A percentile compares a stretch with the other conserved stretches of the same genome.
Evolutionary conservation across 352 stramenopile genomes (phyloP).

Genomic region (Pythium brachiatum): DNA sequence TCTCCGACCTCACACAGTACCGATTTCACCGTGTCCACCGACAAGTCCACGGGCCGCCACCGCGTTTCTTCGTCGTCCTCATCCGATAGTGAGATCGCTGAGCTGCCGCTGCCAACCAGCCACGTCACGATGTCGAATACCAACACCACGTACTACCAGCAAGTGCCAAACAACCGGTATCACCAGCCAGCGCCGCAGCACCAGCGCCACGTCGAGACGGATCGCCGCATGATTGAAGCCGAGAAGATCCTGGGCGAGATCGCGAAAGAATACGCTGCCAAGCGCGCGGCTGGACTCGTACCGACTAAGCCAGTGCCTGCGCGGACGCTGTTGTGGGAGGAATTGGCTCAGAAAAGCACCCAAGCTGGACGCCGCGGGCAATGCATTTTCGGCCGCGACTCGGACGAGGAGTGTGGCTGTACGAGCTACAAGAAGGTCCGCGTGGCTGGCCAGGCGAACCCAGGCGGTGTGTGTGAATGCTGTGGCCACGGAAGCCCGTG

Average conservation of each 20-base stretch:
- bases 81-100: neutral
- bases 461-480: conserved; percentile 60
- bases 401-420: conserved; percentile 53
- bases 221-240: conserved; percentile 46
- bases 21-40: conserved; percentile 11
- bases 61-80: neutral
- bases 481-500: conserved; percentile 69
- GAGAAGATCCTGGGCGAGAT: conserved; percentile 73
- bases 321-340: conserved; percentile 77
- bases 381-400: conserved; percentile 68
- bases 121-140: neutral
- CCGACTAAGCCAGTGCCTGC: conserved; percentile 67
- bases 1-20: conserved; percentile 3
- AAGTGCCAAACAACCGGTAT: conserved; percentile 3
- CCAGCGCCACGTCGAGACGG: conserved; percentile 21
- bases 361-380: conserved; percentile 42
- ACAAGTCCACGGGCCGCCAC: conserved; percentile 1
- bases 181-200: neutral
- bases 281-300: conserved; percentile 69
- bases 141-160: conserved; percentile 2
- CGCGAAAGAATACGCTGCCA: conserved; percentile 79
- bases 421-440: conserved; percentile 48
- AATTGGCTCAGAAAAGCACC: conserved; percentile 43
- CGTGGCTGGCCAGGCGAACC: conserved; percentile 38
- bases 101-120: neutral